phyloP scores from a whole-genome alignment of 306 rosid genomes.

The Calophaca sinica region DNA sequence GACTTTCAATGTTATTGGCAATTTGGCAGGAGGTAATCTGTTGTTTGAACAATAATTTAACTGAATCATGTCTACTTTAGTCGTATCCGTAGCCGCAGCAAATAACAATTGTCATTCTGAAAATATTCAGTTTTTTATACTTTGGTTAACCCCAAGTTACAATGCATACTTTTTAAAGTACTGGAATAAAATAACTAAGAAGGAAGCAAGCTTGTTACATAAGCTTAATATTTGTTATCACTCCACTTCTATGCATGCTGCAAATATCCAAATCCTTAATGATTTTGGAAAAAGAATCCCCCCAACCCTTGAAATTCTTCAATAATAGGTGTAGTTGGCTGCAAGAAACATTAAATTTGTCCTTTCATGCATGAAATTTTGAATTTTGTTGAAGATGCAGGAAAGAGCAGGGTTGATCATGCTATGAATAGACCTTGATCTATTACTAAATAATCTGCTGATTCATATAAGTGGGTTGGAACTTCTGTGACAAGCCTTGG shows the following conservation, averaged over 20 bases:
- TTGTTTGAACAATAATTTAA: not conserved
- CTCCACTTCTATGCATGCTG: conserved; percentile 64
- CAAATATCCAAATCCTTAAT: conserved; percentile 60
- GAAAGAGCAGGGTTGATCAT: conserved; percentile 51
- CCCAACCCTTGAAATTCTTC: conserved; percentile 58
- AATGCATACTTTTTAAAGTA: not conserved
- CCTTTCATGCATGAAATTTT: conserved; percentile 44
- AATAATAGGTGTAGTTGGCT: conserved; percentile 44
- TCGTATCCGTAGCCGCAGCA: not conserved
- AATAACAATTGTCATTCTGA: not conserved
- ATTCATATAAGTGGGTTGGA: conserved; percentile 68
- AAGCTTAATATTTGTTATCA: conserved; percentile 54
- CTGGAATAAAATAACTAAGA: conserved; percentile 12
- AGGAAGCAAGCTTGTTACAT: conserved; percentile 59
- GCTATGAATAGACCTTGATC: conserved; percentile 84
- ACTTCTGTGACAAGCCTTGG: conserved; percentile 62
- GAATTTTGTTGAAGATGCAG: conserved; percentile 43
- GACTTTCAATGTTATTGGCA: not conserved
- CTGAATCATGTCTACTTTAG: not conserved
- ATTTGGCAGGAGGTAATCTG: conserved; percentile 2
- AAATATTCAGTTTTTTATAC: conserved; percentile 30
- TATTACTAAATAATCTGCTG: conserved; percentile 65
- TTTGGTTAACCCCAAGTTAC: conserved; percentile 30
- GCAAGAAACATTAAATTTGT: conserved; percentile 49
- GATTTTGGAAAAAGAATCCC: conserved; percentile 57